A percentile compares a stretch with the other conserved stretches of the same genome.
These are phyloP conservation scores for Tylopilus felleus DNA, from an alignment of 768 basidiomycete genomes.

Conservation along the genomic window DNA sequence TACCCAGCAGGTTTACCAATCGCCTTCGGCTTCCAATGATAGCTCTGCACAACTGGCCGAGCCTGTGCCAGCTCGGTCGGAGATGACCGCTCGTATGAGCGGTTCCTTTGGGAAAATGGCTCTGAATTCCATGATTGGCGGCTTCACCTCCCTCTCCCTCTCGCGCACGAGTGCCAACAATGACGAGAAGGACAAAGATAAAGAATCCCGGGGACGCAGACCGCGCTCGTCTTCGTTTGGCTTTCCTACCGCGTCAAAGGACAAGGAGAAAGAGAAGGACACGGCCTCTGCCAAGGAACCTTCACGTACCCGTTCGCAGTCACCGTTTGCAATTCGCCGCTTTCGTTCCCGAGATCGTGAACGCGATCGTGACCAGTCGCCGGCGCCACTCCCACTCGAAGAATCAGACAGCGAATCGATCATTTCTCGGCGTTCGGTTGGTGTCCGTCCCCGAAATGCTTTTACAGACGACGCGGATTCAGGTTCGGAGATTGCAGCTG, in stretches of 20 bases:
- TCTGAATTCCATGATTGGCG: constrained; percentile 68
- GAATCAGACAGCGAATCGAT: constrained; percentile 49
- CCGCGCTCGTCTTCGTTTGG: constrained; percentile 50
- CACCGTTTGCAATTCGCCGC: constrained; percentile 75
- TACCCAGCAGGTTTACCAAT: constrained; percentile 19
- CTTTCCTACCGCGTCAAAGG: constrained; percentile 32
- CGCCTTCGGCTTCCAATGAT: constrained; percentile 4
- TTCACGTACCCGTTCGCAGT: constrained; percentile 68
- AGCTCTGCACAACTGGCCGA: constrained; percentile 4
- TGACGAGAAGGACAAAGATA: constrained; percentile 41
- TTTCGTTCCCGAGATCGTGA: constrained; percentile 54
- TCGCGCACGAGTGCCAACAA: constrained; percentile 47
- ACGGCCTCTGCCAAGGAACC: constrained; percentile 45
- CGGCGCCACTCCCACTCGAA: constrained; percentile 54
- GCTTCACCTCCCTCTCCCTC: constrained; percentile 62
- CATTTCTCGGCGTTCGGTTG: constrained; percentile 33
- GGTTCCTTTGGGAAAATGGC: constrained; percentile 63
- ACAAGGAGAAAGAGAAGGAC: constrained; percentile 32
- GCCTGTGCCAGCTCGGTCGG: constrained; percentile 28
- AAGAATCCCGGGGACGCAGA: constrained; percentile 50
- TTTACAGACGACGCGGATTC: constrained; percentile 59
- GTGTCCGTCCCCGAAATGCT: constrained; percentile 55
- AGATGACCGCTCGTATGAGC: constrained; percentile 33
- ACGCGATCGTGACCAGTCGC: constrained; percentile 53
- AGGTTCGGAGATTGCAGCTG: constrained; percentile 56